Evolutionary conservation across 768 basidiomycete species (phyloP).

Genomic region (Tylopilus sp.): DNA sequence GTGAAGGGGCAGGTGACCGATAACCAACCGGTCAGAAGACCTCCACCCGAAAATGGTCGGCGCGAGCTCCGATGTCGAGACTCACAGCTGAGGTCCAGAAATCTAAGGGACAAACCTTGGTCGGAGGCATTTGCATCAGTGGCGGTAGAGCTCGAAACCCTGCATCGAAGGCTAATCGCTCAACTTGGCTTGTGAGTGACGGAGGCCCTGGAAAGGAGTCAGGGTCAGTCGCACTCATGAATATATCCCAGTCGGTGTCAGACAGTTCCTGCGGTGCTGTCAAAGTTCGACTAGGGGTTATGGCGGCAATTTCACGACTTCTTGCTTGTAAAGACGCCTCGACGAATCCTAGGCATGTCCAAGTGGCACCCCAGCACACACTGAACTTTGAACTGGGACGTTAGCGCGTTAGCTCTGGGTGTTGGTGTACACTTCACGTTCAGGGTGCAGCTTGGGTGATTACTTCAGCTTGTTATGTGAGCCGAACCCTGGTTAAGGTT

Average conservation of each 20-base stretch:
- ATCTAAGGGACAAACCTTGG: neutral
- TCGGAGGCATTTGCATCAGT: neutral
- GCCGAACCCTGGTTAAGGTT: conserved; percentile 3
- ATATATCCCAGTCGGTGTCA: too few species aligned
- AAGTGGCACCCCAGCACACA: neutral
- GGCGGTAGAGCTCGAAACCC: neutral
- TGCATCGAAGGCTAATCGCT: neutral
- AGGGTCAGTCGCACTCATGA: neutral
- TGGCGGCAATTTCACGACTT: neutral
- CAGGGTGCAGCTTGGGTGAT: neutral
- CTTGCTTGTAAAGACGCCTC: neutral
- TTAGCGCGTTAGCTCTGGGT: too few species aligned
- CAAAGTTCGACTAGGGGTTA: neutral
- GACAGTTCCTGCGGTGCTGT: neutral
- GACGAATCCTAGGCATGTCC: neutral
- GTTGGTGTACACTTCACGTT: too few species aligned
- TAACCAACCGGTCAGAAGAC: conserved; percentile 6
- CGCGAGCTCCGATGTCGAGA: neutral
- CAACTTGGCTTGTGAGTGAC: neutral
- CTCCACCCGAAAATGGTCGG: neutral
- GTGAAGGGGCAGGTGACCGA: neutral
- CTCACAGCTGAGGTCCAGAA: neutral
- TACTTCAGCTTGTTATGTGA: conserved; percentile 5
- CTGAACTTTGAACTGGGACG: neutral
- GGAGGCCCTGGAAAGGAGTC: neutral